These are phyloP conservation scores for Microglena sp. DNA, from an alignment of 139 green algal genomes.

Conservation along the genomic window DNA sequence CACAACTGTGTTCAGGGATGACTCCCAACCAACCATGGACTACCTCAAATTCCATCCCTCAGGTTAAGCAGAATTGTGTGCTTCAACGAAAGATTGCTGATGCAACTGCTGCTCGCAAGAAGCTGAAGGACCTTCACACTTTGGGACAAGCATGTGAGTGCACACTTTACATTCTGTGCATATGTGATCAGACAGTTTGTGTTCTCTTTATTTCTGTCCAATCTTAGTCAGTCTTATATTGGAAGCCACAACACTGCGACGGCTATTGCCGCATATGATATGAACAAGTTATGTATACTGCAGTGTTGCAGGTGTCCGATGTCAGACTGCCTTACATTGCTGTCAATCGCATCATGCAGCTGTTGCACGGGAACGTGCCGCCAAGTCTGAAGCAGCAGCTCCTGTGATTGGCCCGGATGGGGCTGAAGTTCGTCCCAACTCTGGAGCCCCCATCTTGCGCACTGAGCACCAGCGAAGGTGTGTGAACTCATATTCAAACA, in stretches of 20 bases:
- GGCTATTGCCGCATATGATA: not conserved
- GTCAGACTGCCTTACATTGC: too few species aligned
- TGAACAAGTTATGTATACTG: not conserved
- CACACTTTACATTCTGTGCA: not conserved
- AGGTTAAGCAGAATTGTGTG: slow-evolving; percentile 67
- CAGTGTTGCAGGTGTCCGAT: too few species aligned
- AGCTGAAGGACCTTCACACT: slow-evolving; percentile 37
- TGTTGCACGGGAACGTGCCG: too few species aligned
- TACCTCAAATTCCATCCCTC: not conserved
- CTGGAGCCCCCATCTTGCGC: too few species aligned
- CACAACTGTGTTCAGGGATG: too few species aligned
- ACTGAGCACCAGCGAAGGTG: too few species aligned
- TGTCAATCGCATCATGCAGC: too few species aligned
- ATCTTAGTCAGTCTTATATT: not conserved
- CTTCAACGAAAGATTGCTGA: slow-evolving; percentile 88
- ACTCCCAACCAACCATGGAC: not conserved
- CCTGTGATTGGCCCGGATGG: too few species aligned
- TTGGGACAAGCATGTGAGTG: not conserved
- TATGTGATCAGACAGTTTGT: not conserved
- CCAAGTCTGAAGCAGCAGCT: too few species aligned
- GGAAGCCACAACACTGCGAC: not conserved
- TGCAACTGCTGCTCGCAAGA: slow-evolving; percentile 61
- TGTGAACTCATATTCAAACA: too few species aligned
- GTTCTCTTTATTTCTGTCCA: not conserved
- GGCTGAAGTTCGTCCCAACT: too few species aligned